Evolutionary conservation across 371 early-diverging fungal species (phyloP), one percentile per base, ranked within the genome.

Genomic region (Funneliformis caledonium): DNA sequence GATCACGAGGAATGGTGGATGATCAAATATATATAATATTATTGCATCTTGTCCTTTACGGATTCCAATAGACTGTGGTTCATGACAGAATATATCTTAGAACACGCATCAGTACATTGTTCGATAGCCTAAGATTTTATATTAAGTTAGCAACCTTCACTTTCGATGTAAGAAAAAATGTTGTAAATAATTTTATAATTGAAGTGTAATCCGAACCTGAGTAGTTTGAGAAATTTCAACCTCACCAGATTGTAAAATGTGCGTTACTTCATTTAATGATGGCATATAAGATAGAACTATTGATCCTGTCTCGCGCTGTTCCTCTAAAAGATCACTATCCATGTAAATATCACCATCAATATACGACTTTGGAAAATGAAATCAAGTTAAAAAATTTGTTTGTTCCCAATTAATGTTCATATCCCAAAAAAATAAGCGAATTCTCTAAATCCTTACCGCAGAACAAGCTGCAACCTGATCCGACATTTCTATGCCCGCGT

Each of bases 401-500:
- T 22, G 26, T 10, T n/a, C 31, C 14, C 31, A 61, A 31, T 65
- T 65, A n/a, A n/a, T 10, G 16, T 11, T 26, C 4, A 64, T 64
- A 8, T 12, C 8, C 14, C 14, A 12, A 3, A n/a, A 8, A 65
- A 22, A 64, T 8, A 56, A 26, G 26, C 26, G 0, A 26, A 26
- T 26, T 26, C 7, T 3, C 37, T 26, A 26, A 16, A 64, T 26
- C 11, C 14, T 72, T 87, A 88, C 93, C 16, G 91, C 92, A n/a
- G 96, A 92, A 78, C 91, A 92, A 7, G 94, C 97, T 0, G 93
- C 92, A 26, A 97, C 97, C 43, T 91, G 87, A 86, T 98, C 98
- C 80, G 91, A 83, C 95, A 98, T 94, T 84, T 98, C 97, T 64
- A 98, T 96, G 26, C 97, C 97, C 2, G 97, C 97, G 84, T 97